Conservation (phyloP, 768 basidiomycete genomes). For the Lactarius quietus region DNA sequence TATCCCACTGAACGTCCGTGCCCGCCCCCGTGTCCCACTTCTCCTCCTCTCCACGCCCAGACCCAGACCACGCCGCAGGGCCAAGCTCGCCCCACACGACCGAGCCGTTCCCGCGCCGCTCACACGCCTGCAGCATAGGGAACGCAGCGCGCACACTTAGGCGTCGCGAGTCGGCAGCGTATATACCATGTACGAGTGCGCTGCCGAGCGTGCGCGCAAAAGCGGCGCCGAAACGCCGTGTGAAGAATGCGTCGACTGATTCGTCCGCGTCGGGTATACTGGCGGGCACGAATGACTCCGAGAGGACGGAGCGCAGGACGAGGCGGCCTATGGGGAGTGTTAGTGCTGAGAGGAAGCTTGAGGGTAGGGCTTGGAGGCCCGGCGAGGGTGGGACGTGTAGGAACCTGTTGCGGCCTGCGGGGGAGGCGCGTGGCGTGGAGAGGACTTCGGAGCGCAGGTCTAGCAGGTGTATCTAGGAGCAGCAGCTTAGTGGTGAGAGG, state of each 20-base stretch:
- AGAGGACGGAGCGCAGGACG: conserved; percentile 52
- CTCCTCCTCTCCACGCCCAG: conserved; percentile 15
- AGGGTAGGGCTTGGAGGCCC: conserved; percentile 52
- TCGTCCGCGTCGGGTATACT: conserved; percentile 53
- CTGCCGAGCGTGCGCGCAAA: conserved; percentile 73
- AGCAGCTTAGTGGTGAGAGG: background rate
- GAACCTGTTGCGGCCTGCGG: conserved; percentile 76
- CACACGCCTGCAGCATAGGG: conserved; percentile 66
- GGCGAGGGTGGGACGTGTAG: conserved; percentile 51
- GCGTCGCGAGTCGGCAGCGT: conserved; percentile 76
- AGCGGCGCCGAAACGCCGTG: conserved; percentile 64
- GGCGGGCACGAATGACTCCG: conserved; percentile 51
- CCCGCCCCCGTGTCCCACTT: conserved; percentile 44
- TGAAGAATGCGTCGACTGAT: conserved; percentile 72
- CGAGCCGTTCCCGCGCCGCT: conserved; percentile 64
- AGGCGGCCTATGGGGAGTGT: conserved; percentile 38
- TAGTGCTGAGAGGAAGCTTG: conserved; percentile 39
- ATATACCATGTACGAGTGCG: conserved; percentile 88
- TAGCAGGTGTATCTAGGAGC: conserved; percentile 71
- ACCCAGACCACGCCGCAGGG: conserved; percentile 25
- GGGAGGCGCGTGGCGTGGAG: conserved; percentile 59
- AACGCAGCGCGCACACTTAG: conserved; percentile 79
- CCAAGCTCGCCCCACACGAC: conserved; percentile 57
- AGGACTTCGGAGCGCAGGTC: conserved; percentile 56
- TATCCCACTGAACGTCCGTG: conserved; percentile 27